These are phyloP conservation scores for Chaetoceros muelleri DNA, from an alignment of 108 stramenopile genomes.

Conservation along the genomic window DNA sequence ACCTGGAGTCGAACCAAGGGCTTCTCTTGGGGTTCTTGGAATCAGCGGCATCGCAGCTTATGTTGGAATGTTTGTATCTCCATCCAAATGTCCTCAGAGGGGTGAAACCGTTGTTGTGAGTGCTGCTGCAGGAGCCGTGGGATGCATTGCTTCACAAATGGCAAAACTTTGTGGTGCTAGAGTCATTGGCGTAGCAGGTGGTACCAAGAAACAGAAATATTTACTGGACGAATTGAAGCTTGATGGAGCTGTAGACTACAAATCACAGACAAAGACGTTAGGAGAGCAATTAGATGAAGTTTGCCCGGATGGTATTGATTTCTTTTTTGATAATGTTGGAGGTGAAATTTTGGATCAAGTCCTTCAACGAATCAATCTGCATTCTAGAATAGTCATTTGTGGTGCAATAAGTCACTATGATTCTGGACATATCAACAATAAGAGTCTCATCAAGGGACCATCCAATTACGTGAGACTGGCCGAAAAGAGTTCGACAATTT, in stretches of 20 bases:
- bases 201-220: slow-evolving; percentile 9
- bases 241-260: slow-evolving; percentile 38
- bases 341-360: slow-evolving; percentile 21
- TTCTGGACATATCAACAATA: slow-evolving; percentile 19
- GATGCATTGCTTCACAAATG: slow-evolving; percentile 28
- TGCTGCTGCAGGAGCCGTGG: slow-evolving; percentile 39
- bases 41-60: slow-evolving; percentile 29
- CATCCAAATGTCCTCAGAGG: slow-evolving; percentile 6
- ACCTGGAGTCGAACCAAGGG: slow-evolving; percentile 4
- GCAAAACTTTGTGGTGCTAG: slow-evolving; percentile 21
- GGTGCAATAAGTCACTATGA: slow-evolving; percentile 39
- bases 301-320: slow-evolving; percentile 38
- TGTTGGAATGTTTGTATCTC: slow-evolving; percentile 19
- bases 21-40: slow-evolving; percentile 17
- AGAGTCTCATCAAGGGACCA: slow-evolving; percentile 15
- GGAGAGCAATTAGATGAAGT: slow-evolving; percentile 17
- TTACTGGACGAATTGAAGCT: slow-evolving; percentile 15
- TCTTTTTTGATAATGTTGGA: slow-evolving; percentile 39
- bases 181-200: slow-evolving; percentile 33
- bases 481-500: slow-evolving; percentile 26
- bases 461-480: slow-evolving; percentile 28
- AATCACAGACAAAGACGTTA: slow-evolving; percentile 3
- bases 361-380: slow-evolving; percentile 16
- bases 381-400: slow-evolving; percentile 30
- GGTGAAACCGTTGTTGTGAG: slow-evolving; percentile 35